Base-by-base conservation (phyloP, 2,329 filamentous ascomycete species). In the Trichoderma sp. region DNA sequence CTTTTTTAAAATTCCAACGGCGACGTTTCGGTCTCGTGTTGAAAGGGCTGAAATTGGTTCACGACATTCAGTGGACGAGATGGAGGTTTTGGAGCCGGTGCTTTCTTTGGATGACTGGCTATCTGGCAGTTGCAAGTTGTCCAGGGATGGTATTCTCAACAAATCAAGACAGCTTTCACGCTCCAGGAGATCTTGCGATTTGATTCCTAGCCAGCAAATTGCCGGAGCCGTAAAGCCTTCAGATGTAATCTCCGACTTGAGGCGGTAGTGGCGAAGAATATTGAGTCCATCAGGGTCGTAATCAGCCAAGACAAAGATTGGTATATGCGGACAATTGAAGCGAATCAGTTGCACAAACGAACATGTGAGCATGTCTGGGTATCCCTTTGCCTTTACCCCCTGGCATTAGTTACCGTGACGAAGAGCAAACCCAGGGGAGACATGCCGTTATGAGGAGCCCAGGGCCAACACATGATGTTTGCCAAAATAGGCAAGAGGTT, bases 271-370 rank as follows among this genome's bases (percentile, higher is more conserved):
- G 5, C 87, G 87, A 74, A 93, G 83, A 53, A 97, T 96, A 3
- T 87, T 87, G 32, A 95, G 80, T 0, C 93, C 93, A 74, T 95
- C 89, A 0, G 93, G 92, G 75, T 96, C 93, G 72, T 88, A 93
- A 76, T 97, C 93, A 2, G 93, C 86, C 0, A 96, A 82, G 0
- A 86, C 88, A 67, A 89, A 86, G 7, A 93, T 87, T 2, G 88
- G 87, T 26, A 92, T 80, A 0, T 80, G 77, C 0, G 87, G 86
- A 24, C 82, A 82, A 9, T 79, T 80, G 0, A 76, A 78, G 47
- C 87, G 84, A 1, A 94, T 70, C 14, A 84, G 78, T 56, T 85
- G 84, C 1, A 95, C 81, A 68, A 95, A 90, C 18, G 85, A 85
- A 8, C 92, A 85, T 0, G 92, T 94, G 1, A 87, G 86, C 62